Evolutionary conservation across 2,329 filamentous ascomycete genomes (phyloP), one percentile per base, ranked within the genome.

Genomic region (Trichoderma breve): DNA sequence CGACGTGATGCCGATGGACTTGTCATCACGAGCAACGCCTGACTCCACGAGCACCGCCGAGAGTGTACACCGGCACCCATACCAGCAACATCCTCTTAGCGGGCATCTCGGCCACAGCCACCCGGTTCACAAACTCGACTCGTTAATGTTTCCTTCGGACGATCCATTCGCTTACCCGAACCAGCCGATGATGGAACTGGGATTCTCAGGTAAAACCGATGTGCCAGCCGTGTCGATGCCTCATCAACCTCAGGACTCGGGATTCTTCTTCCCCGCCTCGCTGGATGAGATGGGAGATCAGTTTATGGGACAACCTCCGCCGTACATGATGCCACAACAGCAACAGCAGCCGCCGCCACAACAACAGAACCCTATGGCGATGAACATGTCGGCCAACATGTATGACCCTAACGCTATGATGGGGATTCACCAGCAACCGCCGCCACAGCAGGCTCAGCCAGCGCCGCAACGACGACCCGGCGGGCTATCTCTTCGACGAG

Each of bases 151-250:
- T 77, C 91, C 92, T 1, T 91, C 92, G 0, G 87, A 89, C 39
- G 92, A 95, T 76, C 92, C 93, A 0, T 92, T 95, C 74, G 91
- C 91, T 0, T 96, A 95, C 76, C 92, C 92, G 0, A 93, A 91
- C 76, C 92, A 93, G 74, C 90, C 92, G 0, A 89, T 92, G 83
- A 90, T 91, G 83, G 85, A 89, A 75, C 83, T 88, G 53, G 85
- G 85, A 11, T 83, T 80, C 75, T 81, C 81, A 30, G 75, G 77
- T 32, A 81, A 80, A 73, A 76, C 79, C n/a, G 78, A 78, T 70
- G 74, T 80, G 75, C 75, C 81, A 73, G 71, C 73, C 36, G 74
- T 79, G 73, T 77, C 77, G 65, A 79, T 82, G 77, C 76, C 77
- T 64, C 79, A 80, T 8, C 79, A 79, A 18, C 73, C 74, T 8